Conservation (phyloP, 2,329 filamentous ascomycete genomes). For the Alternaria gaisen region DNA sequence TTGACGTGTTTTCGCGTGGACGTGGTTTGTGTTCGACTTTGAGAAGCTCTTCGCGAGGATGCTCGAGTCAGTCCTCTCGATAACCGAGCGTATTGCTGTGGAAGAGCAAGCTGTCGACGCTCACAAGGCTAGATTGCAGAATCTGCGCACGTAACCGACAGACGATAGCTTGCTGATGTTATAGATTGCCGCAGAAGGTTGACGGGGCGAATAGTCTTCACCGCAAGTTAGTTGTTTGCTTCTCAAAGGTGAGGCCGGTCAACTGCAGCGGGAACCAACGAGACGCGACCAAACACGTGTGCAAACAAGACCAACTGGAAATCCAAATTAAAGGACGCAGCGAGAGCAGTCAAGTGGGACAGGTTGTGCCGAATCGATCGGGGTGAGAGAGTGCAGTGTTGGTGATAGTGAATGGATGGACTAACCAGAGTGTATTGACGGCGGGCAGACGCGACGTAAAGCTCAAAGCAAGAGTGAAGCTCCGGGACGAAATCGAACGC, state of each 20-base stretch:
- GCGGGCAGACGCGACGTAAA: slow-evolving; percentile 21
- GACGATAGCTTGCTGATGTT: slow-evolving; percentile 35
- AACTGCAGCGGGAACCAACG: slow-evolving; percentile 34
- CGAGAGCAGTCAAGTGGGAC: background rate
- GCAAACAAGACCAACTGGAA: slow-evolving; percentile 38
- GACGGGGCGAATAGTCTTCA: slow-evolving; percentile 36
- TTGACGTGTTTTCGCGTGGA: slow-evolving; percentile 47
- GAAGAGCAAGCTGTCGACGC: slow-evolving; percentile 23
- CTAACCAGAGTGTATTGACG: slow-evolving; percentile 31
- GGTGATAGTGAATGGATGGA: slow-evolving; percentile 8
- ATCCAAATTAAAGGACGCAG: slow-evolving; percentile 18
- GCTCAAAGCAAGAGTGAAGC: slow-evolving; percentile 17
- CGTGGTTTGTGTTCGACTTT: slow-evolving; percentile 8
- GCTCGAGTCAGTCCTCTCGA: slow-evolving; percentile 34
- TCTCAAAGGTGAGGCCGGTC: slow-evolving; percentile 25
- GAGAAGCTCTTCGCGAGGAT: slow-evolving; percentile 24
- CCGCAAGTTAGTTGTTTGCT: slow-evolving; percentile 51
- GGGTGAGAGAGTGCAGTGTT: slow-evolving; percentile 5
- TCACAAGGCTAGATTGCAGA: slow-evolving; percentile 43
- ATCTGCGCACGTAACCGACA: slow-evolving; percentile 42
- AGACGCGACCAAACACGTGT: slow-evolving; percentile 40
- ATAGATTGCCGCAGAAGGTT: slow-evolving; percentile 34
- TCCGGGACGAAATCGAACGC: slow-evolving; percentile 43
- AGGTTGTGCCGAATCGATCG: background rate
- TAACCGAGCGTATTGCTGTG: slow-evolving; percentile 34